These are phyloP conservation scores for Ogataea nakhonphanomensis DNA, from an alignment of 805 yeast species.

Conservation along the genomic window DNA sequence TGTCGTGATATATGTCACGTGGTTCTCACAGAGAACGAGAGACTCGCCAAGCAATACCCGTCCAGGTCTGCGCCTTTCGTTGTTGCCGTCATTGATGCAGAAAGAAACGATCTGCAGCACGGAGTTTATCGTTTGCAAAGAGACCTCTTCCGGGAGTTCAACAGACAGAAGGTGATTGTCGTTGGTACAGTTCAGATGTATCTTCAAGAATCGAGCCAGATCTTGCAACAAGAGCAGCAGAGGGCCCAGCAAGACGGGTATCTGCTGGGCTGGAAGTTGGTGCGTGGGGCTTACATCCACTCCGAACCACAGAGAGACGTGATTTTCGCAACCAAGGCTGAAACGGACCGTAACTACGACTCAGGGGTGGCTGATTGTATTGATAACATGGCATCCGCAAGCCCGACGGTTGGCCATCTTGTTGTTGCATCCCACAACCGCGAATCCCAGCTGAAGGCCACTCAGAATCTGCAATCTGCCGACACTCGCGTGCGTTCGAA, in stretches of 20 bases:
- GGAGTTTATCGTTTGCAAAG: slow-evolving; percentile 92
- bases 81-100: slow-evolving; percentile 85
- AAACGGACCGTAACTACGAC: slow-evolving; percentile 78
- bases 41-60: slow-evolving; percentile 51
- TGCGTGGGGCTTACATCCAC: slow-evolving; percentile 94
- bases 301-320: slow-evolving; percentile 74
- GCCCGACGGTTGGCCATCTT: slow-evolving; percentile 60
- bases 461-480: slow-evolving; percentile 44
- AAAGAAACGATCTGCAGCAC: slow-evolving; percentile 79
- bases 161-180: slow-evolving; percentile 62
- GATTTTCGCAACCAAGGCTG: slow-evolving; percentile 72
- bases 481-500: slow-evolving; percentile 43
- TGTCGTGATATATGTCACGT: slow-evolving; percentile 62
- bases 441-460: slow-evolving; percentile 70
- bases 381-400: slow-evolving; percentile 46
- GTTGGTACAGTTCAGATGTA: slow-evolving; percentile 95
- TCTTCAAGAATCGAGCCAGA: slow-evolving; percentile 62
- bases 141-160: slow-evolving; percentile 68
- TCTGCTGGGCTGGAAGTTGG: slow-evolving; percentile 81
- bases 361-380: slow-evolving; percentile 62
- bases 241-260: slow-evolving; percentile 61
- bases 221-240: slow-evolving; percentile 59
- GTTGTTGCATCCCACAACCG: slow-evolving; percentile 91
- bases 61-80: slow-evolving; percentile 68
- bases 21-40: slow-evolving; percentile 49